Base-by-base conservation (phyloP, 2,329 filamentous ascomycete genomes). In the Amauroascus niger region DNA sequence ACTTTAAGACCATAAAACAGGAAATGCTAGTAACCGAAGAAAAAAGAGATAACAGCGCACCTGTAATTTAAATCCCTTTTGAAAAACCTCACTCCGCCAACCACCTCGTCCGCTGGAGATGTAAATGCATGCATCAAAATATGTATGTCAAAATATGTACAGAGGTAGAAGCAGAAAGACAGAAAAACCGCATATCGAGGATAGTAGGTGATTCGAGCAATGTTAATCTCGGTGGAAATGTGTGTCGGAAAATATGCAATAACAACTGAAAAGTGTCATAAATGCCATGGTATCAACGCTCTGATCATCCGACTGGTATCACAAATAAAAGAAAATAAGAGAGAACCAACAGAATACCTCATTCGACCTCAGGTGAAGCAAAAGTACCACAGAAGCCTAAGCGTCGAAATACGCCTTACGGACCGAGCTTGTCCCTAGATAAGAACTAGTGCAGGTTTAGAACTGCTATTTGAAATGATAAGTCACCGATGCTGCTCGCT, bases 261-360 rank as follows among this genome's bases (percentile, higher is more conserved):
- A 5, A 30, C 2, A 51, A 51, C 11, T 3, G 40, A 35, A 22
- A 39, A 28, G 7, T 9, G 35, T 33, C 33, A 20, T 51, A 24
- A n/a, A 51, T 51, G 48, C 37, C 26, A 43, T 44, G 28, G 40
- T 44, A 43, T 43, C 28, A 18, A 35, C 40, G 28, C 20, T 32
- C 32, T 51, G 48, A 52, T 32, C 22, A n/a, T 22, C 39, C 47
- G 41, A 32, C 14, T 40, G 35, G 35, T 33, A 48, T 47, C 49
- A 52, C 26, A 50, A 51, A 40, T n/a, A n/a, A 54, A 51, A 46
- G 6, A 32, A 41, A 32, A 55, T 20, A 52, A 11, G 44, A 48
- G 20, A 39, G 30, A 48, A 44, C 18, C 37, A 22, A 44, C 4
- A 24, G 33, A 18, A 51, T 33, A 44, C 6, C 18, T 39, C 52